A percentile compares a stretch with the other conserved stretches of the same genome.
Conservation (phyloP, 78 protist species). For the Protostelium mycophagum region DNA sequence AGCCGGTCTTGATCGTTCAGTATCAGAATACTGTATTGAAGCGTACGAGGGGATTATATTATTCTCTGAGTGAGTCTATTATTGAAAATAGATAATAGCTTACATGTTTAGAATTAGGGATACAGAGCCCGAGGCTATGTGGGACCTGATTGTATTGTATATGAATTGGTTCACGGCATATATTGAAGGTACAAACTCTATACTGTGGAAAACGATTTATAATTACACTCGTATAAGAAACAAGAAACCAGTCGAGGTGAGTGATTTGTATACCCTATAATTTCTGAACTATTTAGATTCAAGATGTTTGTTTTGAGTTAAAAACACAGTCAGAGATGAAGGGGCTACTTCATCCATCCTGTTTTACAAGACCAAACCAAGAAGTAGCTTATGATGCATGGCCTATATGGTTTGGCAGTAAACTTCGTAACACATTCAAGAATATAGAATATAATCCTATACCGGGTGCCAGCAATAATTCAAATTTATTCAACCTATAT, state of each 20-base stretch:
- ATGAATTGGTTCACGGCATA: constrained; percentile 1
- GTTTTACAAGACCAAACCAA: constrained; percentile 1
- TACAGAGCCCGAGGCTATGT: background rate
- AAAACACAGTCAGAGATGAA: background rate
- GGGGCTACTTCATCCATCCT: background rate
- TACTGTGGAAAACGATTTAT: background rate
- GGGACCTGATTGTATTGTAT: constrained; percentile 1
- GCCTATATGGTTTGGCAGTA: background rate
- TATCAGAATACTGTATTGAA: background rate
- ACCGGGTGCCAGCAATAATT: background rate
- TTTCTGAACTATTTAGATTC: background rate
- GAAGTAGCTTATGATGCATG: constrained; percentile 1
- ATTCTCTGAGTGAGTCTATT: background rate
- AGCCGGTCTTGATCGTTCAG: background rate
- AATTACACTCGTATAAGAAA: background rate
- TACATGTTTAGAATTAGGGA: background rate
- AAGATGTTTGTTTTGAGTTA: background rate
- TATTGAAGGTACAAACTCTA: background rate
- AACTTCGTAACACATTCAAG: background rate
- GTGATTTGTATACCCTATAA: background rate
- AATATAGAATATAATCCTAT: background rate
- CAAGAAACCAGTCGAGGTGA: background rate
- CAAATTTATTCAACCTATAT: background rate
- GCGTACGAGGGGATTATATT: background rate
- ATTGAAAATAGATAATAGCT: background rate